Base-by-base conservation (phyloP, 345 rosid species). In the Moricandia arvensis region DNA sequence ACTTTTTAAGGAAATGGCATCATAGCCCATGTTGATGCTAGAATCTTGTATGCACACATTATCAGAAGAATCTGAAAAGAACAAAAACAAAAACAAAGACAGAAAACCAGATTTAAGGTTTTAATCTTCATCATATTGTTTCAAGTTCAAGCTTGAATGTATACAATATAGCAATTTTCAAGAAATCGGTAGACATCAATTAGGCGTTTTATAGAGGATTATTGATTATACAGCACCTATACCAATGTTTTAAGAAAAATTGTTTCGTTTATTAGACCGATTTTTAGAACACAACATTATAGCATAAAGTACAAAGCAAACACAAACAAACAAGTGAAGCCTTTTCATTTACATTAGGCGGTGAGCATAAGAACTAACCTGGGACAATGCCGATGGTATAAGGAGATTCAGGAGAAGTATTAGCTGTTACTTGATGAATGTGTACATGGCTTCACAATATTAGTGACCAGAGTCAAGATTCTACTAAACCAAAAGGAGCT, bases 1-100 rank as follows among this genome's bases (percentile, higher is more conserved):
- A 30, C 92, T 88, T 66, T 88, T 85, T 4, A 83, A 66, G 1
- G 82, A 84, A 0, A 88, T 83, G 1, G 83, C 83, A 80, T 86
- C 92, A 21, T 88, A 82, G 2, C 92, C 88, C 41, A 83, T 82
- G 5, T 63, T 80, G 51, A 86, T 85, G 75, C 72, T 76, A 16
- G 75, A 80, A 53, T 88, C 84, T 79, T 83, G 86, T 29, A 85
- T 88, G 71, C 88, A 82, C 12, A 82, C 79, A 59, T 86, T 78
- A 11, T 77, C 77, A 62, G 87, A 79, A 18, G 92, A 88, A 77
- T 88, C 90, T 47, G 53, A 47, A 47, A 43, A 43, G 47, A 4
- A 43, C 33, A 6, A 43, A 9, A n/a, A n/a, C n/a, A n/a, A n/a
- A 37, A 37, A 37, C 11, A 38, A 3, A 38, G 11, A 38, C 45